Conservation (phyloP, 805 yeast genomes). For the Saccharomycopsis sp. region DNA sequence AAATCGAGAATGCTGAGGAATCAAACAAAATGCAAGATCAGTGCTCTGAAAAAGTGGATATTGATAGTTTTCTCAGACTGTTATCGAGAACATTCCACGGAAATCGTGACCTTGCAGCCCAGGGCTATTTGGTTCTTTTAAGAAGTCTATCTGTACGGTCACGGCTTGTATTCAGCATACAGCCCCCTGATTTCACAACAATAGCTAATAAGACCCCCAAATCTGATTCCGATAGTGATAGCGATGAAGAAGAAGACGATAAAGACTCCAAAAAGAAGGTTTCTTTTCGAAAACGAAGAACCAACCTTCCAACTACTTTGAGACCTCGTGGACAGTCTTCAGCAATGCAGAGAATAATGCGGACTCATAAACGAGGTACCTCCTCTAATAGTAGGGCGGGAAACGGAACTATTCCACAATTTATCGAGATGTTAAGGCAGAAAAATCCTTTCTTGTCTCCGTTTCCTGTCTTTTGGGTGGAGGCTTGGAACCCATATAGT, state of each 20-base stretch:
- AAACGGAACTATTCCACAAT: not conserved
- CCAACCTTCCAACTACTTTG: not conserved
- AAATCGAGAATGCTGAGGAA: conserved; percentile 29
- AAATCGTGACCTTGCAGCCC: conserved; percentile 72
- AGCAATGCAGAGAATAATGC: not conserved
- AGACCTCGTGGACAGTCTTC: conserved; percentile 8
- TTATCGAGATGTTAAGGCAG: conserved; percentile 23
- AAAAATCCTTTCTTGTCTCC: conserved; percentile 16
- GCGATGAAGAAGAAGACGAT: conserved; percentile 21
- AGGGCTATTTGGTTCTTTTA: conserved; percentile 75
- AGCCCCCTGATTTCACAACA: conserved; percentile 78
- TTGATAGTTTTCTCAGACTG: conserved; percentile 38
- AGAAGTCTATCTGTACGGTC: conserved; percentile 67
- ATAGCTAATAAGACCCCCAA: conserved; percentile 16
- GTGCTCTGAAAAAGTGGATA: conserved; percentile 25
- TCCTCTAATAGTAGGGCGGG: not conserved
- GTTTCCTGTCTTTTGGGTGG: conserved; percentile 86
- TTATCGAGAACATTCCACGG: conserved; percentile 47
- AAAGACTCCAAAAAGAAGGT: not conserved
- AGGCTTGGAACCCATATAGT: conserved; percentile 77
- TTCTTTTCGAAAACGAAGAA: conserved; percentile 8
- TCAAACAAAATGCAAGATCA: conserved; percentile 8
- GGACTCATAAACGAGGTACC: not conserved
- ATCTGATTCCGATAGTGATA: conserved; percentile 19
- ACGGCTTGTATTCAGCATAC: conserved; percentile 74